Conservation (phyloP, 192 early-diverging fungal species). For the Umbelopsis sp. region DNA sequence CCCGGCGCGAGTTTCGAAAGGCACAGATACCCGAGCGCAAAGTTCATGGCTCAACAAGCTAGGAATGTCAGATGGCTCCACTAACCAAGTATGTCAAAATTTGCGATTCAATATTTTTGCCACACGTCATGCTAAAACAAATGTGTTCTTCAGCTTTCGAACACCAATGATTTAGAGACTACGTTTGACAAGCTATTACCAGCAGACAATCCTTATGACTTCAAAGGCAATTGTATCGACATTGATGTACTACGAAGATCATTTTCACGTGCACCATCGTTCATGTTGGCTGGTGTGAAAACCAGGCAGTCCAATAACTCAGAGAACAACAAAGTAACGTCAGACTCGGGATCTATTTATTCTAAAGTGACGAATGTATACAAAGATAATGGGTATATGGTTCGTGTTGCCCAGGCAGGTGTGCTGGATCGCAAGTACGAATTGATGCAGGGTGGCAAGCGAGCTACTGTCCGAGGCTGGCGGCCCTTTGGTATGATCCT, state of each 20-base stretch:
- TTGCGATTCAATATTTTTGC: background rate
- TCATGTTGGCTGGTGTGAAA: conserved; percentile 4
- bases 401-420: conserved; percentile 66
- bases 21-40: conserved; percentile 16
- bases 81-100: conserved; percentile 5
- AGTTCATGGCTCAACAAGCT: conserved; percentile 8
- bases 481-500: conserved; percentile 76
- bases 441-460: conserved; percentile 64
- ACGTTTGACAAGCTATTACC: conserved; percentile 39
- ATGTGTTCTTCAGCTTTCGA: background rate
- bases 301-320: background rate
- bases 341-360: conserved; percentile 7
- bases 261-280: conserved; percentile 13
- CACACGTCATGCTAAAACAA: too few relatives aligned
- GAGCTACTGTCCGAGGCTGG: conserved; percentile 68
- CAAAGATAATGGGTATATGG: conserved; percentile 21
- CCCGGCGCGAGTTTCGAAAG: conserved; percentile 1
- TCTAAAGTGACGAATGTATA: conserved; percentile 23
- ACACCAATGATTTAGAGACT: conserved; percentile 25
- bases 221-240: conserved; percentile 26
- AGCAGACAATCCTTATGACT: conserved; percentile 36
- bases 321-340: background rate
- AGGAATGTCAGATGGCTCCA: background rate
- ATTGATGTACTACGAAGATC: background rate
- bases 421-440: conserved; percentile 75